Evolutionary conservation across 352 stramenopile species (phyloP), one percentile per base, ranked within the genome.

Genomic region (Pythium insidiosum): DNA sequence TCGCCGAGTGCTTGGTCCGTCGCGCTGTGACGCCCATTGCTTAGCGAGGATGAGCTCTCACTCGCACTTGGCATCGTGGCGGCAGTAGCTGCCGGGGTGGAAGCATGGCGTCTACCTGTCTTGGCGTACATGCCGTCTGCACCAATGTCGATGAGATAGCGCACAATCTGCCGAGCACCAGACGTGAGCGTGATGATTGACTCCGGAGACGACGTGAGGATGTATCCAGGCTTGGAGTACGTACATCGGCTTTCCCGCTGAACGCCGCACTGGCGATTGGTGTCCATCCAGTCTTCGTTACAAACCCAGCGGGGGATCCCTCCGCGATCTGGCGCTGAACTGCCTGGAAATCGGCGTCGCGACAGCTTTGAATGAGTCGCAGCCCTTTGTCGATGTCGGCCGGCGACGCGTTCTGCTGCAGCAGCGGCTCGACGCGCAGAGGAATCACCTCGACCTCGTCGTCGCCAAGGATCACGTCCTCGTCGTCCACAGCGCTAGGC

Each of bases 241-340:
- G n/a, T 49, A 90, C 73, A 16, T 88, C 70, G 29, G 61, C 67
- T 39, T 62, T 74, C 29, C 79, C 79, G 15, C 63, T 68, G 36
- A 71, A 87, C n/a, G 74, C 72, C 13, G 79, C 75, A 3, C 69
- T 72, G 19, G 74, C 68, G 19, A 88, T 39, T 4, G 73, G 71
- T 6, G 77, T 92, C 79, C 79, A 92, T 2, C 66, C 66, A n/a
- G 58, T 77, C 54, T 80, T 86, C n/a, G 77, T 73, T 25, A 84
- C 65, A 43, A 92, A 92, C 0, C 74, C 72, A 0, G 68, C 73
- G 0, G 74, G 66, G 1, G 66, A 66, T 9, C 74, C 71, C 23
- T 78, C 66, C 6, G 35, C 44, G 43, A 85, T 45, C 19, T 70
- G 66, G 35, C 63, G 47, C 2, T 54, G 52, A 30, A 87, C 72